These are phyloP conservation scores for Mesotaenium endlicherianum DNA, from an alignment of 139 green algal species.

Conservation along the genomic window DNA sequence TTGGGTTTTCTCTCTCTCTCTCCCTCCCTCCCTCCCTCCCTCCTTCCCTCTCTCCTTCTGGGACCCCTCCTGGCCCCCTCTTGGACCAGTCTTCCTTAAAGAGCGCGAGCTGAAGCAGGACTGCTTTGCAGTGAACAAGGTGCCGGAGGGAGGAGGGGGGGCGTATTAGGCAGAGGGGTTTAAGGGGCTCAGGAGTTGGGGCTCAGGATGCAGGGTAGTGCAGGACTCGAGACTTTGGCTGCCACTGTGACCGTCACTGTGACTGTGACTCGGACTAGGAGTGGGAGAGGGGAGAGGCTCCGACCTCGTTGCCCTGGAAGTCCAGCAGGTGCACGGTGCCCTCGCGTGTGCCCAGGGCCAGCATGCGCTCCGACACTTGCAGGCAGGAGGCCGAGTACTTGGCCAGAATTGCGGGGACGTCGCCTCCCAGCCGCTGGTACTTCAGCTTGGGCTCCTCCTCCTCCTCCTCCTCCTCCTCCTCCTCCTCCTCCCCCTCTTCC, in stretches of 20 bases:
- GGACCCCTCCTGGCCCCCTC: neutral
- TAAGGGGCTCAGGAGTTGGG: too few relatives aligned
- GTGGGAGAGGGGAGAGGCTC: neutral
- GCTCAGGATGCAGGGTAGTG: too few relatives aligned
- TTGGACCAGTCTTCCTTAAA: neutral
- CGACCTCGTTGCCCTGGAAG: constrained; percentile 75
- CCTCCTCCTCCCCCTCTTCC: constrained; percentile 1
- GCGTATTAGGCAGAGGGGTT: too few relatives aligned
- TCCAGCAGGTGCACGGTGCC: constrained; percentile 83
- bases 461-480: constrained; percentile 29
- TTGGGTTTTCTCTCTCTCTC: too few relatives aligned
- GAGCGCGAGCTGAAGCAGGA: neutral
- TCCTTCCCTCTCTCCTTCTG: neutral
- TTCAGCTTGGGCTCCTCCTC: constrained; percentile 81
- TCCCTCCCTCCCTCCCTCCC: neutral
- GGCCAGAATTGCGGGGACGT: constrained; percentile 63
- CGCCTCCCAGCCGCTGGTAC: constrained; percentile 67
- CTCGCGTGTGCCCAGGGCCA: constrained; percentile 76
- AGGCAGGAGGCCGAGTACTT: constrained; percentile 12
- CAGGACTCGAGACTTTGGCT: neutral
- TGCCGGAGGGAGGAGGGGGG: too few relatives aligned
- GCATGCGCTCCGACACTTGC: constrained; percentile 77
- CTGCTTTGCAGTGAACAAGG: neutral
- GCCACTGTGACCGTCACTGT: neutral
- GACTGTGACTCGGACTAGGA: neutral